Base-by-base conservation (phyloP, 768 basidiomycete genomes). In the Sistotremastrum suecicum region DNA sequence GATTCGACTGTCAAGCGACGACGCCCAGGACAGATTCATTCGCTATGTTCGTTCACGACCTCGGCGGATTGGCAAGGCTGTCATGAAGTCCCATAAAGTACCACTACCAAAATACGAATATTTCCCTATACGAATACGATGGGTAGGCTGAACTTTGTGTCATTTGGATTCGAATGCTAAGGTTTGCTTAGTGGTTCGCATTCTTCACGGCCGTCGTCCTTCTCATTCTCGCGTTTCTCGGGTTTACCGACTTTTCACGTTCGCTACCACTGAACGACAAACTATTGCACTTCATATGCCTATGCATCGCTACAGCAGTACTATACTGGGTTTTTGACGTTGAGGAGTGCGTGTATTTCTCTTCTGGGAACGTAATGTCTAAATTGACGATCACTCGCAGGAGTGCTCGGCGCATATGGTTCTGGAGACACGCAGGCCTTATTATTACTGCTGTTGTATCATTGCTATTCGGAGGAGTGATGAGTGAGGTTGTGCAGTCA, bases 291-390 rank as follows among this genome's bases (percentile, higher is more conserved):
- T 85, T 90, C 56, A 53, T 83, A 7, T 87, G 83, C 59, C 81
- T 90, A 48, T 67, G 68, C 45, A 50, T 83, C 29, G 83, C 85
- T 1, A 90, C 85, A 0, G 78, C 64, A 3, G 74, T 88, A 5
- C 89, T 89, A 60, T 90, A 87, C 62, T 89, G 88, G 56, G 84
- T 89, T 41, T 71, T 86, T 34, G 87, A 90, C 54, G 78, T 87
- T 6, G 87, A 90, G 48, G 87, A 90, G 86, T 90, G 53, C 59
- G 83, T 64, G 12, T 8, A 32, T 8, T 12, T 35, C 5, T 5
- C 28, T 6, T 11, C 32, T 33, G 34, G 8, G 40, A 34, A 41
- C 34, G 33, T 40, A 29, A 41, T 42, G 6, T 34, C 42, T 34
- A 43, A 10, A 7, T 47, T 11, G 28, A 43, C 42, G 11, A 11